phyloP scores from a whole-genome alignment of 2,329 filamentous ascomycete genomes.

The Paraphoma sp. region DNA sequence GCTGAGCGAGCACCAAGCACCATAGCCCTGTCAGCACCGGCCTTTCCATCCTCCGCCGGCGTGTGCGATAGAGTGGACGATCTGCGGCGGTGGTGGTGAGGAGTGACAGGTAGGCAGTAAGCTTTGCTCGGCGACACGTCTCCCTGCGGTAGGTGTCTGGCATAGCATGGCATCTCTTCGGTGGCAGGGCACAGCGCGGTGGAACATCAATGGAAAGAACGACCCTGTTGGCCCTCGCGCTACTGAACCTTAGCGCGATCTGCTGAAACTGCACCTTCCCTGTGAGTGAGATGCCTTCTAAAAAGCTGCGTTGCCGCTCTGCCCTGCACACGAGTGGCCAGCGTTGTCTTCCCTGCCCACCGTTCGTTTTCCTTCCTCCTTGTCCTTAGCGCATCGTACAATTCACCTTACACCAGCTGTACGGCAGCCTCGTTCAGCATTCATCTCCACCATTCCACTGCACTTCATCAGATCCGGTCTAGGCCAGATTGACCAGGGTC shows the following conservation, averaged over 20 bases:
- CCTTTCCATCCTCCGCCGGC: background rate
- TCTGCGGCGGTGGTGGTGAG: background rate
- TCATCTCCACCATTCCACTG: slow-evolving; percentile 7
- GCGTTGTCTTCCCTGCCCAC: background rate
- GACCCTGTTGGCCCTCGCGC: background rate
- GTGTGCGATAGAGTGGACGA: slow-evolving; percentile 1
- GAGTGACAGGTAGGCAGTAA: background rate
- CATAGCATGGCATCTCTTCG: background rate
- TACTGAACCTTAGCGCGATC: background rate
- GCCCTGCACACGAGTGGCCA: background rate
- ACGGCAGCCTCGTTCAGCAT: slow-evolving; percentile 1
- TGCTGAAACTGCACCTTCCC: slow-evolving; percentile 4
- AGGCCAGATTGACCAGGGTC: slow-evolving; percentile 1
- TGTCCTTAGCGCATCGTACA: background rate
- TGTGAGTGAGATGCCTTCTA: background rate
- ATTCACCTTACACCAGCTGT: background rate
- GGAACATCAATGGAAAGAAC: background rate
- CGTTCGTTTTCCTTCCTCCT: background rate
- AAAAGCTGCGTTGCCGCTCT: slow-evolving; percentile 5
- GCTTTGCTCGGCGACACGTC: background rate
- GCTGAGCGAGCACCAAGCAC: background rate
- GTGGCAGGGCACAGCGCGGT: background rate
- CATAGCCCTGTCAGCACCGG: background rate
- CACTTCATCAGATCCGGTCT: slow-evolving; percentile 1
- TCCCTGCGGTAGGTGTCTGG: background rate